Conservation (phyloP, 768 basidiomycete species). For the Naganishia kalamii region DNA sequence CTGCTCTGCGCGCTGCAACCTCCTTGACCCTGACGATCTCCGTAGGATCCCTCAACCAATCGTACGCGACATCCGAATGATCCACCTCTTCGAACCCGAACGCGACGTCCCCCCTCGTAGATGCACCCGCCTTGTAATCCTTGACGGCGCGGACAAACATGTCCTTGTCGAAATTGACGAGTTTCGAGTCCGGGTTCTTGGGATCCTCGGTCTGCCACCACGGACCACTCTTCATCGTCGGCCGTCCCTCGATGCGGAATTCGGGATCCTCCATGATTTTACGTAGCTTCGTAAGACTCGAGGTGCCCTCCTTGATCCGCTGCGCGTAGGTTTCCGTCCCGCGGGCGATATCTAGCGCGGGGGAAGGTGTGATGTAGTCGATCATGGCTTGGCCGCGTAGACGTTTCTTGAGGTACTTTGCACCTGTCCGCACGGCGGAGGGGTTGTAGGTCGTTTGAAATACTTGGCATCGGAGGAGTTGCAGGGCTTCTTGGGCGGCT, state of each 20-base stretch:
- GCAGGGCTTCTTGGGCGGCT: constrained; percentile 20
- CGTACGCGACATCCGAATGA: constrained; percentile 23
- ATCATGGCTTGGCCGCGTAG: constrained; percentile 81
- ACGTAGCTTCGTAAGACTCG: constrained; percentile 4
- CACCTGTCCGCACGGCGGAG: constrained; percentile 68
- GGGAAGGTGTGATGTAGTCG: constrained; percentile 63
- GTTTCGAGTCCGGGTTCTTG: constrained; percentile 14
- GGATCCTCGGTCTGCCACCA: constrained; percentile 15
- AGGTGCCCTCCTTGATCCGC: constrained; percentile 2
- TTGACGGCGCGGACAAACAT: constrained; percentile 5
- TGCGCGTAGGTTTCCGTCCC: constrained; percentile 4
- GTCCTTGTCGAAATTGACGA: not conserved
- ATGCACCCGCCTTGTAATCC: constrained; percentile 12
- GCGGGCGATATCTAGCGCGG: constrained; percentile 6
- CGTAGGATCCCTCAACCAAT: constrained; percentile 38
- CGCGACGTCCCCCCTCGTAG: constrained; percentile 18
- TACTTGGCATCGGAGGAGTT: constrained; percentile 49
- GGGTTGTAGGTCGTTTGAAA: constrained; percentile 90
- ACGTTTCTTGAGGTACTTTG: constrained; percentile 78
- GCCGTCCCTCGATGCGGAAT: constrained; percentile 19
- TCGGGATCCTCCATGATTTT: constrained; percentile 18
- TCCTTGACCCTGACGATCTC: constrained; percentile 33
- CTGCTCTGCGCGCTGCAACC: constrained; percentile 27
- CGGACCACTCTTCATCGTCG: constrained; percentile 7
- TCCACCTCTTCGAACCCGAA: constrained; percentile 28